Evolutionary conservation across 1,284 basidiomycete species (phyloP).

Genomic region (Schizophyllum amplum): DNA sequence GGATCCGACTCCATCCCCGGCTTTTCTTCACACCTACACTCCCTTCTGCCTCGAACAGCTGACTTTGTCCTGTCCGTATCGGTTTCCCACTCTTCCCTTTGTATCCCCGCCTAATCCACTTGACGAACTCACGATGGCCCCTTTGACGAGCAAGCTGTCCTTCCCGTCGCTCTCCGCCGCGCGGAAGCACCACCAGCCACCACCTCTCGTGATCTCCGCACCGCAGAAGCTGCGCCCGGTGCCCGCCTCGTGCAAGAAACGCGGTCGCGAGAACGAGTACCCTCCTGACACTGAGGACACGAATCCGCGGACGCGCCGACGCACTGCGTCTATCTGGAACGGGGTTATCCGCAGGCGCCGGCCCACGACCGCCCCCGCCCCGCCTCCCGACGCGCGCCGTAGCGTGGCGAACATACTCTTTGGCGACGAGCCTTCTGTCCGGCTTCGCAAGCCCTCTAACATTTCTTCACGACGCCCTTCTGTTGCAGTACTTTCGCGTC

Average conservation of each 20-base stretch:
- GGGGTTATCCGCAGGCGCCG: background rate
- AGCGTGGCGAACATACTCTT: background rate
- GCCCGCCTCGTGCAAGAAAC: background rate
- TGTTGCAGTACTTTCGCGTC: background rate
- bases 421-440: background rate
- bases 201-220: background rate
- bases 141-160: background rate
- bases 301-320: background rate
- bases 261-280: background rate
- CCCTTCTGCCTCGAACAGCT: background rate
- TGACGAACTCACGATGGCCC: background rate
- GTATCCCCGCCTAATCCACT: background rate
- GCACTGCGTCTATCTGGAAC: background rate
- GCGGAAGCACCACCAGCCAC: background rate
- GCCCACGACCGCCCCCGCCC: background rate
- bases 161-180: background rate
- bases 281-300: background rate
- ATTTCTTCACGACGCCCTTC: background rate
- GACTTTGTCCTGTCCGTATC: background rate
- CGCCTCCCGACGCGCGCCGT: background rate
- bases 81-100: background rate
- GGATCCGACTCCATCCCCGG: background rate
- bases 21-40: background rate
- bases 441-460: background rate
- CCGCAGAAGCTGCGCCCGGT: background rate